These are phyloP conservation scores for Hippophae gyantsensis DNA, from an alignment of 306 rosid genomes.

Conservation along the genomic window DNA sequence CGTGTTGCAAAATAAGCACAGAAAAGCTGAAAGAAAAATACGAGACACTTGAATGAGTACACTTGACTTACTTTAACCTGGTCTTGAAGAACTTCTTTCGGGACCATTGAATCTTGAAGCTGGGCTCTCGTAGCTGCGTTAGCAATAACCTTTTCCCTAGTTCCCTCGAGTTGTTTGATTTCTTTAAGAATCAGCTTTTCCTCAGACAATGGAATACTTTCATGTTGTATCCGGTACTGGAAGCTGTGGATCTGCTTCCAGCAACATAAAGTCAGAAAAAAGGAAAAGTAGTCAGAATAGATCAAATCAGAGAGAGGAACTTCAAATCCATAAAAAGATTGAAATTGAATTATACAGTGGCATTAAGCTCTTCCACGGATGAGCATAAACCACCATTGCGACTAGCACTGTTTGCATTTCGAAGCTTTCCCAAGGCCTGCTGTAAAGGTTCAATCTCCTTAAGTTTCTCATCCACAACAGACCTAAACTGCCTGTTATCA, in stretches of 20 bases:
- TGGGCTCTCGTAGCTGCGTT: constrained; percentile 77
- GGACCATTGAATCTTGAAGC: constrained; percentile 75
- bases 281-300: constrained; percentile 2
- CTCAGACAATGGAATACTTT: constrained; percentile 83
- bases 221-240: constrained; percentile 85
- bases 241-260: constrained; percentile 61
- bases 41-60: constrained; percentile 1
- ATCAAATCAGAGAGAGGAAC: constrained; percentile 7
- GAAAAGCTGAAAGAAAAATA: not conserved
- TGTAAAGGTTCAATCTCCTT: constrained; percentile 83
- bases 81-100: constrained; percentile 64
- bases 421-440: constrained; percentile 87
- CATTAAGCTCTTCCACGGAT: constrained; percentile 86
- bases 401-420: constrained; percentile 50
- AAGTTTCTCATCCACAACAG: constrained; percentile 59
- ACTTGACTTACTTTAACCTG: constrained; percentile 66
- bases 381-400: constrained; percentile 66
- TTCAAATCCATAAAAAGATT: constrained; percentile 12
- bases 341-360: constrained; percentile 36
- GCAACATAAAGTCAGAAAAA: constrained; percentile 21
- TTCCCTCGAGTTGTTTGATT: constrained; percentile 87
- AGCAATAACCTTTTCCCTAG: constrained; percentile 79
- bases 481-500: constrained; percentile 54
- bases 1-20: not conserved
- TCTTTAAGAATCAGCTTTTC: constrained; percentile 87